Base-by-base conservation (phyloP, 2,329 filamentous ascomycete genomes). In the Exophiala alcalophila region DNA sequence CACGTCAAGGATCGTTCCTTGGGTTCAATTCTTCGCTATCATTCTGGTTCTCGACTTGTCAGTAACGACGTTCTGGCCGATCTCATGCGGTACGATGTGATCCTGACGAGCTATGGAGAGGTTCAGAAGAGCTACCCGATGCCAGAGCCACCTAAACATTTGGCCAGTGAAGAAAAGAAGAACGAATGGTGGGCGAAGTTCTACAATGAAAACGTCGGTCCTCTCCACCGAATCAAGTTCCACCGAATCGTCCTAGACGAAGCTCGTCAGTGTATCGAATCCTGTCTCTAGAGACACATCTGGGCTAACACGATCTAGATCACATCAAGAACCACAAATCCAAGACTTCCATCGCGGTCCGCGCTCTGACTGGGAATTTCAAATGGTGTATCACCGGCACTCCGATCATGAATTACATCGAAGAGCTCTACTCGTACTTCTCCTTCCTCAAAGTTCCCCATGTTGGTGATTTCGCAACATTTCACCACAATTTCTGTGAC, bases 181-280 rank as follows among this genome's bases (percentile, higher is more conserved):
- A 28, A 47, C 4, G 40, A 51, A 18, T 61, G 56, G 57, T 65
- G 55, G 52, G 21, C 50, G 15, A 26, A 55, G 1, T 35, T 44
- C 5, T 64, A 56, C 34, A 24, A 52, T 4, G 18, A 57, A 4
- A 46, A 58, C 7, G 44, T 52, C 19, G 65, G 65, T 2, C 54
- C 57, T 3, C 45, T 69, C 4, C 65, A 68, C 49, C 40, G 42
- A 16, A 39, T 66, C 20, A 59, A 60, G 4, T 69, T 62, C 40
- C 58, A 57, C 16, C 56, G 65, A 2, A 64, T 68, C n/a, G 58
- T 68, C n/a, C 53, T 69, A 5, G 65, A 69, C 24, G 66, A 65
- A 61, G 54, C 57, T 16, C 50, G n/a, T n/a, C n/a, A 20, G n/a
- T n/a, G n/a, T n/a, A n/a, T n/a, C n/a, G n/a, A n/a, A n/a, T n/a